phyloP scores from a whole-genome alignment of 768 basidiomycete genomes.

The Lentinula guzmanii region DNA sequence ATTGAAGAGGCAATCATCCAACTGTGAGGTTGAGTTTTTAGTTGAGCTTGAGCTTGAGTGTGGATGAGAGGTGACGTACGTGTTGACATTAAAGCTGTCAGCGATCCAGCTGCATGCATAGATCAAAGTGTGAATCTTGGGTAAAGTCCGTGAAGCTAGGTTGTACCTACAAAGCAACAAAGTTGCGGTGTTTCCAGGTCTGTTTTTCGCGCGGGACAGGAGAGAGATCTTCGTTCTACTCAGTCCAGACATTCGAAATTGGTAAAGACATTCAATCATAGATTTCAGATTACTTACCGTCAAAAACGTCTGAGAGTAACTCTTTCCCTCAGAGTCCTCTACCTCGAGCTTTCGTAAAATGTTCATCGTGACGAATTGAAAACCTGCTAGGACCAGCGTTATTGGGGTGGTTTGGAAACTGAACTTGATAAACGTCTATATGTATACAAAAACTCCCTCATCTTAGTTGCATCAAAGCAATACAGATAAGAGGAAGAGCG shows the following conservation, averaged over 20 bases:
- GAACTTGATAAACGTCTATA: background rate
- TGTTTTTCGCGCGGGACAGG: conserved; percentile 6
- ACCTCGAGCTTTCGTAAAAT: conserved; percentile 5
- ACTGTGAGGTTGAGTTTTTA: conserved; percentile 23
- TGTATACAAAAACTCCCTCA: background rate
- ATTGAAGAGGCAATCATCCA: conserved; percentile 78
- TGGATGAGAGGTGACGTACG: conserved; percentile 34
- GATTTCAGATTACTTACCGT: background rate
- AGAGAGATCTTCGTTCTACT: conserved; percentile 7
- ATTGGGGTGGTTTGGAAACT: background rate
- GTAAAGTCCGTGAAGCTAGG: background rate
- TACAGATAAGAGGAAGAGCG: background rate
- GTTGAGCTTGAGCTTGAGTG: background rate
- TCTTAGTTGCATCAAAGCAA: background rate
- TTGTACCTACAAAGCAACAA: conserved; percentile 6
- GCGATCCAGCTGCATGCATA: conserved; percentile 58
- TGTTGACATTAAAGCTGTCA: conserved; percentile 75
- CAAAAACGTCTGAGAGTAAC: conserved; percentile 5
- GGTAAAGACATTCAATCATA: background rate
- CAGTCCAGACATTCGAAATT: background rate
- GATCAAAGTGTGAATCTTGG: background rate
- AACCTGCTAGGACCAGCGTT: background rate
- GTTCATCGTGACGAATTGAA: background rate
- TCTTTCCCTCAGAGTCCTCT: background rate
- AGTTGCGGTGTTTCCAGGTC: conserved; percentile 7